Evolutionary conservation across 31 red algal genomes (phyloP), one percentile per base, ranked within the genome.

Genomic region (Odonthalia washingtoniensis): DNA sequence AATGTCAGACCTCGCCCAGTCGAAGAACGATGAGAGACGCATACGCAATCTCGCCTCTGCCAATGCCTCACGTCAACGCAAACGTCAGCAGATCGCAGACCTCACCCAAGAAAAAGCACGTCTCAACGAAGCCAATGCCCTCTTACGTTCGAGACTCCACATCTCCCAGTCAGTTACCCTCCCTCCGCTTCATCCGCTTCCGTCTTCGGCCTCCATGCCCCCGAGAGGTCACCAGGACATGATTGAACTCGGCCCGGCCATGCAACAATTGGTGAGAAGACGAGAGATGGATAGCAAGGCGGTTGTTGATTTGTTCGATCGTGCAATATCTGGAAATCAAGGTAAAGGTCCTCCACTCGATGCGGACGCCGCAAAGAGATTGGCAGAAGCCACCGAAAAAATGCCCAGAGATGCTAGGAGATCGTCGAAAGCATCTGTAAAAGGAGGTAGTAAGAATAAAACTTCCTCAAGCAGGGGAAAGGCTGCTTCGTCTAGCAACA

Each of bases 31-130:
- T 33, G 81, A 84, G 79, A 79, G 89, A 61, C 89, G 89, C 35
- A 73, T 52, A 38, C 53, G 89, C 27, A 91, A 91, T 57, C 89
- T 91, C 26, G 72, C 70, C n/a, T 91, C 89, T 31, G 89, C 89
- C 34, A 91, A 91, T 42, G 80, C 74, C 40, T 91, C 89, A 3
- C 80, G 89, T 21, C 89, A 85, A 40, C 80, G 89, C 27, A 70
- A 74, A 21, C 80, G 89, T 1, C 80, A 91, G 64, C 30, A 65
- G 5, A 91, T 91, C 35, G 77, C 89, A 4, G 65, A 79, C 0
- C 74, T 91, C 37, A 82, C 81, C 3, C 77, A 91, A 52, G 89
- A 91, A 61, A 82, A 85, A 41, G 80, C 89, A 17, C 80, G 89
- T 30, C 60, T 91, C 14, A 72, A 67, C 18, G 89, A 91, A 65